phyloP scores from a whole-genome alignment of 163 green algal species.

The Coccomyxa subellipsoidea region DNA sequence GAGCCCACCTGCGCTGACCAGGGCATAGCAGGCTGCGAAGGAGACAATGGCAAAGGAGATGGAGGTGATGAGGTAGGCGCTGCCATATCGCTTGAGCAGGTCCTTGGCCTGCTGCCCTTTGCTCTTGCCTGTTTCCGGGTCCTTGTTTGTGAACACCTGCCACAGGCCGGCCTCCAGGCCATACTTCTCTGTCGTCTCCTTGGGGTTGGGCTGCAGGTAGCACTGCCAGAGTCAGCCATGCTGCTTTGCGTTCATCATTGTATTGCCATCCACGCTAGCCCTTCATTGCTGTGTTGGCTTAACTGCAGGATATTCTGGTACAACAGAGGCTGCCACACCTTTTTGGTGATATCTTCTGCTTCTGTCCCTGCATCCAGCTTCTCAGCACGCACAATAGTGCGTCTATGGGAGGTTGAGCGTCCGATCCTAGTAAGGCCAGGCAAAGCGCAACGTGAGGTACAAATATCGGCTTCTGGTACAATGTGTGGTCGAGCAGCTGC shows the following conservation, averaged over 20 bases:
- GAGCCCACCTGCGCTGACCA: constrained; percentile 67
- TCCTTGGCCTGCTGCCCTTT: constrained; percentile 77
- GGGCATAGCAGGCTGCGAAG: constrained; percentile 86
- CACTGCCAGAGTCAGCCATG: background rate
- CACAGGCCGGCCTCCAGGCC: constrained; percentile 88
- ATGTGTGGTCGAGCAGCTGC: background rate
- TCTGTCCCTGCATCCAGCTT: background rate
- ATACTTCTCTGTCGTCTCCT: constrained; percentile 76
- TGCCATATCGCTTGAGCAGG: constrained; percentile 89
- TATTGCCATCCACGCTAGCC: too few species aligned
- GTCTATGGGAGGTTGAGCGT: background rate
- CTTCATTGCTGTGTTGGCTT: too few species aligned
- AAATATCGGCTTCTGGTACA: background rate
- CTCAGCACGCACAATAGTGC: background rate
- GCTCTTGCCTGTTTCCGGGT: constrained; percentile 32
- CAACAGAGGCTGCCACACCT: background rate
- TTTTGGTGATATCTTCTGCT: background rate
- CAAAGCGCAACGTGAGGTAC: background rate
- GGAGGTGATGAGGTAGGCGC: constrained; percentile 94
- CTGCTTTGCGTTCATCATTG: too few species aligned
- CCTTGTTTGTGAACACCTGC: constrained; percentile 67
- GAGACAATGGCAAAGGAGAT: constrained; percentile 94
- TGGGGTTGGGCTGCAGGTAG: background rate
- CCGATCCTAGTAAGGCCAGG: background rate
- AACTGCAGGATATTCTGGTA: too few species aligned